phyloP scores from a whole-genome alignment of 2,329 filamentous ascomycete genomes.

The Nemania abortiva region DNA sequence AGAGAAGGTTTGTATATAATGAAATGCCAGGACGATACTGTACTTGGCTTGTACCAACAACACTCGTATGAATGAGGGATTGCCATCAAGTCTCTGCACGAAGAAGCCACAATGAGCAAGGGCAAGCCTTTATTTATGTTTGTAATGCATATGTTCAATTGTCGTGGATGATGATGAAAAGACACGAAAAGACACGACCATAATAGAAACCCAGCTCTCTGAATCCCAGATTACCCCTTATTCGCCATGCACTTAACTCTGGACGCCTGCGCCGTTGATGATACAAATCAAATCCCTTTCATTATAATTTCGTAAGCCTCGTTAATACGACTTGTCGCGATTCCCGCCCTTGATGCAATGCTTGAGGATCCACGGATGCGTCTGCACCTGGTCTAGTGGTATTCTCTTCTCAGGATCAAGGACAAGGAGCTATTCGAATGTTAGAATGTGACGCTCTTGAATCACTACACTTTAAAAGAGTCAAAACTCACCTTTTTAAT shows the following conservation, averaged over 20 bases:
- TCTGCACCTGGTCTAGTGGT: slow-evolving; percentile 86
- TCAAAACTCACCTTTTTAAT: slow-evolving; percentile 82
- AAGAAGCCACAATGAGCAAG: slow-evolving; percentile 21
- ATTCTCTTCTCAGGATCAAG: slow-evolving; percentile 95
- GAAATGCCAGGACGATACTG: neutral
- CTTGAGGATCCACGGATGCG: slow-evolving; percentile 98
- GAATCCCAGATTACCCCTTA: slow-evolving; percentile 43
- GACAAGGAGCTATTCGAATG: slow-evolving; percentile 76
- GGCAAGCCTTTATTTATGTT: slow-evolving; percentile 13
- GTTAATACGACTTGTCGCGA: slow-evolving; percentile 59
- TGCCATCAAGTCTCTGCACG: slow-evolving; percentile 10
- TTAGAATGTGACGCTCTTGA: slow-evolving; percentile 21
- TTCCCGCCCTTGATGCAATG: slow-evolving; percentile 81
- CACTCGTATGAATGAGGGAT: slow-evolving; percentile 1
- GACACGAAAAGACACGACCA: slow-evolving; percentile 33
- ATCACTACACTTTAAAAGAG: neutral
- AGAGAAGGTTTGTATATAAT: slow-evolving; percentile 5
- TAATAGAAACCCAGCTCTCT: slow-evolving; percentile 41
- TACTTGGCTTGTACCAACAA: slow-evolving; percentile 36
- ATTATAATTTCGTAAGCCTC: slow-evolving; percentile 39
- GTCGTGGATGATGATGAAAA: slow-evolving; percentile 33
- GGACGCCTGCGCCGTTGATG: slow-evolving; percentile 41
- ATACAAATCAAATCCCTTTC: slow-evolving; percentile 40
- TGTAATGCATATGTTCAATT: slow-evolving; percentile 32
- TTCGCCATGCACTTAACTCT: slow-evolving; percentile 24